Evolutionary conservation across 1,139 yeast species (phyloP).

Genomic region (Protomyces inundatus): DNA sequence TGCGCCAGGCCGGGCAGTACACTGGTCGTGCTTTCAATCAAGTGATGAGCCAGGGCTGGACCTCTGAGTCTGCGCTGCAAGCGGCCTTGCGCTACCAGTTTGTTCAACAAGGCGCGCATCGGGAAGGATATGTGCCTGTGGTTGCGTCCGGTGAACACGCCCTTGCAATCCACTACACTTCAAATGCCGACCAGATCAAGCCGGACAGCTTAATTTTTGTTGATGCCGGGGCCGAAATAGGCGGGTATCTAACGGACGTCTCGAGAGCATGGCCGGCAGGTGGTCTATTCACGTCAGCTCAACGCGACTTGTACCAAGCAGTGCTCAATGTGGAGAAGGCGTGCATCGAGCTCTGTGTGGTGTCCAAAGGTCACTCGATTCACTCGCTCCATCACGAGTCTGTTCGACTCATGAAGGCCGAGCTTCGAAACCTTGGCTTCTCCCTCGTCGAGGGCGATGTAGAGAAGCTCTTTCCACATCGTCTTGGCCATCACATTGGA

Average conservation of each 20-base stretch:
- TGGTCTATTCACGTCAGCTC: slow-evolving; percentile 66
- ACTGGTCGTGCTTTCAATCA: slow-evolving; percentile 78
- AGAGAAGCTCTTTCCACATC: slow-evolving; percentile 73
- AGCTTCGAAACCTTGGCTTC: slow-evolving; percentile 70
- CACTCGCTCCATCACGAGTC: slow-evolving; percentile 74
- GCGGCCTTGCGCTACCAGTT: slow-evolving; percentile 67
- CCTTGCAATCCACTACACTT: slow-evolving; percentile 74
- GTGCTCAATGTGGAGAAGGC: slow-evolving; percentile 75
- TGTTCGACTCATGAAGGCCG: slow-evolving; percentile 53
- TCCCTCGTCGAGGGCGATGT: slow-evolving; percentile 35
- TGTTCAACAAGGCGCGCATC: slow-evolving; percentile 61
- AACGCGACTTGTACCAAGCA: slow-evolving; percentile 79
- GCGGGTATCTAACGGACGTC: slow-evolving; percentile 94
- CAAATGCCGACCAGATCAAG: slow-evolving; percentile 63
- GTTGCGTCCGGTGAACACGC: slow-evolving; percentile 74
- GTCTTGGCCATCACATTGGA: slow-evolving; percentile 92
- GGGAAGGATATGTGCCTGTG: slow-evolving; percentile 88
- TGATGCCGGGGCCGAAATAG: slow-evolving; percentile 90
- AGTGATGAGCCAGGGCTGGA: slow-evolving; percentile 59
- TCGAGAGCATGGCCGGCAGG: slow-evolving; percentile 94
- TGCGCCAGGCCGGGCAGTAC: slow-evolving; percentile 77
- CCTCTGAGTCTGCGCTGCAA: slow-evolving; percentile 76
- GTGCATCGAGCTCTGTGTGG: slow-evolving; percentile 67
- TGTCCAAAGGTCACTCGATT: slow-evolving; percentile 49
- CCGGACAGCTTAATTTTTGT: slow-evolving; percentile 76